phyloP scores from a whole-genome alignment of 2,329 filamentous ascomycete genomes.

The Escovopsis sp. region DNA sequence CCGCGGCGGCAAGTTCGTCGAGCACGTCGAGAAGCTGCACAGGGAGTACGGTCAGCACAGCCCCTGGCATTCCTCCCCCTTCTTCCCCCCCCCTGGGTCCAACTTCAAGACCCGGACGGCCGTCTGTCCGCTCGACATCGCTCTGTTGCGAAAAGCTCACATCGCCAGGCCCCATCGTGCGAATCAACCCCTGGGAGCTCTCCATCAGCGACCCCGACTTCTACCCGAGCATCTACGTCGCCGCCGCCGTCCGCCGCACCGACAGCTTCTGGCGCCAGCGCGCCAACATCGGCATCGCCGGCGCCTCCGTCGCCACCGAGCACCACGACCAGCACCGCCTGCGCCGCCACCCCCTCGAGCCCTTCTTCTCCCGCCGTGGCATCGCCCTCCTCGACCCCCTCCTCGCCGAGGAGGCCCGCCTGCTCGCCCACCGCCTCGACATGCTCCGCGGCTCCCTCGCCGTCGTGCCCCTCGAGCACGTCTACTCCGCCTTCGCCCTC shows the following conservation, averaged over 20 bases:
- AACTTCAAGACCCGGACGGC: background rate
- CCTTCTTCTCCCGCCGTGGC: background rate
- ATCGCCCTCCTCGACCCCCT: background rate
- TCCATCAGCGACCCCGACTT: constrained; percentile 2
- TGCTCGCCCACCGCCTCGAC: background rate
- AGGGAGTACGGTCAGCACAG: constrained; percentile 4
- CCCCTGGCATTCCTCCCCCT: too few species aligned
- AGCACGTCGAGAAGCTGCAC: constrained; percentile 5
- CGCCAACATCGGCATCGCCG: background rate
- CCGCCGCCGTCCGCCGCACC: background rate
- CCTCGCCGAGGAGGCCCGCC: background rate
- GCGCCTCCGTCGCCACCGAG: background rate
- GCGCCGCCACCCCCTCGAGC: background rate
- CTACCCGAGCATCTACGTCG: constrained; percentile 1
- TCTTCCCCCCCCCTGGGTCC: background rate
- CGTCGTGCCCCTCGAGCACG: too few species aligned
- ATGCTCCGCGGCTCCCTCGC: too few species aligned
- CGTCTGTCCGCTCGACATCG: background rate
- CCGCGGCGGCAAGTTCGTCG: constrained; percentile 1
- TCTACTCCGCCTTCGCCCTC: too few species aligned
- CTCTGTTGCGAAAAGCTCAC: background rate
- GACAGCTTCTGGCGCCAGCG: background rate
- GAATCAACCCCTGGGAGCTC: constrained; percentile 4
- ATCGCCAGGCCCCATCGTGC: constrained; percentile 3
- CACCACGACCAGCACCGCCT: background rate